Evolutionary conservation across 164 flowering plant species (phyloP).

Genomic region (Macadamia integrifolia): DNA sequence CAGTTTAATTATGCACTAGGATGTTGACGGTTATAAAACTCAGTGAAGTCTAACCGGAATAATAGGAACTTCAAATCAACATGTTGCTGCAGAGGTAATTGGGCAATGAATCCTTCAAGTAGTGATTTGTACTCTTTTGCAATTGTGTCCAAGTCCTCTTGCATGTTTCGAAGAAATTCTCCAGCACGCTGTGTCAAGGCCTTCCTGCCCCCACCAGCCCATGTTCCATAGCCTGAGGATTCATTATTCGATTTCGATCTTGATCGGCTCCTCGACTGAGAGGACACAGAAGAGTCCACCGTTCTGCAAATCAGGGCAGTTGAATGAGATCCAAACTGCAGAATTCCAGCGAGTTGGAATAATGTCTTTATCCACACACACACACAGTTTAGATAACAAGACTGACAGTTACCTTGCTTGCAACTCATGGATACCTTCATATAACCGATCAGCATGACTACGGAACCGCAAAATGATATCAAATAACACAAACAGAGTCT

Average conservation of each 20-base stretch:
- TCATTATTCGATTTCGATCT: constrained; percentile 25
- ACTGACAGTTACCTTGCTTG: constrained; percentile 64
- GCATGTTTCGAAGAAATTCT: constrained; percentile 70
- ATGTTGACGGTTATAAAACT: constrained; percentile 65
- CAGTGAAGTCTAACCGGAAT: constrained; percentile 93
- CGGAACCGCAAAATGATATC: constrained; percentile 87
- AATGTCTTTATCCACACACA: background rate
- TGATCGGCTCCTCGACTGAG: constrained; percentile 40
- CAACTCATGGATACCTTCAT: constrained; percentile 81
- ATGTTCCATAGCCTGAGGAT: constrained; percentile 45
- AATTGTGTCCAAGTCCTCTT: constrained; percentile 60
- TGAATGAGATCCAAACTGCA: constrained; percentile 1
- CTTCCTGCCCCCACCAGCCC: constrained; percentile 80
- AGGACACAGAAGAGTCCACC: constrained; percentile 33
- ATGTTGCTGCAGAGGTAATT: constrained; percentile 88
- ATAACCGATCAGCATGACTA: constrained; percentile 83
- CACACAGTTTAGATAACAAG: background rate
- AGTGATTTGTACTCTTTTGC: constrained; percentile 68
- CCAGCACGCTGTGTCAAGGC: constrained; percentile 71
- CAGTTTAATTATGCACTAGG: constrained; percentile 20
- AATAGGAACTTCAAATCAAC: constrained; percentile 89
- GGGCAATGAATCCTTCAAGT: constrained; percentile 76
- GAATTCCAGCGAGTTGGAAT: background rate
- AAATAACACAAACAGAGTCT: constrained; percentile 71
- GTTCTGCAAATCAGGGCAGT: constrained; percentile 34